Conservation (phyloP, 306 rosid genomes). For the Ormosia semicastrata region DNA sequence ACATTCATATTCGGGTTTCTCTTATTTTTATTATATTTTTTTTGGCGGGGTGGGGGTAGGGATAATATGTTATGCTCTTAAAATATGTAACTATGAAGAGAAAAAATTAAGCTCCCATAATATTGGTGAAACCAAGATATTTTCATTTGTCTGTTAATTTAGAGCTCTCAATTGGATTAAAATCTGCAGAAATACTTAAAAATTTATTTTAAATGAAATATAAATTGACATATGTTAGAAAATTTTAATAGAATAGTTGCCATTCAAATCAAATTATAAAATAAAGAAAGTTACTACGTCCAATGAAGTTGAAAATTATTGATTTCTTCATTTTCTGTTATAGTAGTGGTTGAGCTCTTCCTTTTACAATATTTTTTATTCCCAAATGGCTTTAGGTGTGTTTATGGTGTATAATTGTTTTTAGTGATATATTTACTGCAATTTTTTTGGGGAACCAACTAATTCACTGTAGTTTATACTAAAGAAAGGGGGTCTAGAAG, state of each 20-base stretch:
- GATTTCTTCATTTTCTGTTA: not conserved
- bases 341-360: not conserved
- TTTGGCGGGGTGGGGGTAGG: not conserved
- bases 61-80: not conserved
- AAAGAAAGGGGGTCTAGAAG: not conserved
- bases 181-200: not conserved
- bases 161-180: not conserved
- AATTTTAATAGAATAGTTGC: not conserved
- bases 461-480: not conserved
- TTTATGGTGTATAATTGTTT: no score
- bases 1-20: not conserved
- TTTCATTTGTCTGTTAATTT: not conserved
- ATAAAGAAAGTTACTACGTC: not conserved
- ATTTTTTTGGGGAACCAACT: not conserved
- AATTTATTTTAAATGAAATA: not conserved
- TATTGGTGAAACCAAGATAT: not conserved
- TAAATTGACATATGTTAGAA: not conserved
- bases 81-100: not conserved
- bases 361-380: not conserved
- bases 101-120: no score
- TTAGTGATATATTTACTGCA: not conserved
- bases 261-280: not conserved
- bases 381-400: not conserved
- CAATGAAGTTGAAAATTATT: not conserved
- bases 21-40: not conserved